phyloP scores from a whole-genome alignment of 202 grass and related monocot species.

The Eragrostis tef region DNA sequence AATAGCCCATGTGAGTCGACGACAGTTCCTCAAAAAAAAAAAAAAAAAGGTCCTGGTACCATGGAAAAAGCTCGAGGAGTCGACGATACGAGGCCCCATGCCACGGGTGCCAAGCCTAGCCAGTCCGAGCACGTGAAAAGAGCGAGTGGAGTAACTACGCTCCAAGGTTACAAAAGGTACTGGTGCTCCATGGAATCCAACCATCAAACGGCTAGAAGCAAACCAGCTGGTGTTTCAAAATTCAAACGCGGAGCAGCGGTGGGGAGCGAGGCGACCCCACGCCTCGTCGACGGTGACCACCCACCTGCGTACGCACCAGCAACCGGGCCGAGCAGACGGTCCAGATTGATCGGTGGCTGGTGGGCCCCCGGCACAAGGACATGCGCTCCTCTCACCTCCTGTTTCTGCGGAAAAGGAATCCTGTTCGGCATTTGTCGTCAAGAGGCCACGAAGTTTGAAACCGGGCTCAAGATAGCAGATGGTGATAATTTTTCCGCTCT shows the following conservation, averaged over 20 bases:
- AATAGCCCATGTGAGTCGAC: too few species aligned
- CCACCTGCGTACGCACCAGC: neutral
- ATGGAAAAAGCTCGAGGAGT: too few species aligned
- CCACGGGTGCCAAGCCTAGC: neutral
- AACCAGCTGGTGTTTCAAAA: slow-evolving; percentile 15
- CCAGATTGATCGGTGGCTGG: neutral
- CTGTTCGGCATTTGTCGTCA: neutral
- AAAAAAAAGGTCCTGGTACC: too few species aligned
- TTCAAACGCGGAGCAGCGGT: slow-evolving; percentile 34
- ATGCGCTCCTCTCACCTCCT: neutral
- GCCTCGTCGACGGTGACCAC: neutral
- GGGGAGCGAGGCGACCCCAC: slow-evolving; percentile 9
- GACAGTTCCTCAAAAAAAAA: too few species aligned
- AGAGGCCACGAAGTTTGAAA: too few species aligned
- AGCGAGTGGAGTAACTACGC: neutral
- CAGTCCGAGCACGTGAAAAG: neutral
- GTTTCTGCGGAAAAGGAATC: neutral
- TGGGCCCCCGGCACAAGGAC: neutral
- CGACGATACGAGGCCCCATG: too few species aligned
- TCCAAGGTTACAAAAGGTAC: neutral
- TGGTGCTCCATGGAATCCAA: too few species aligned
- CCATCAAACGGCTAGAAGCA: slow-evolving; percentile 44
- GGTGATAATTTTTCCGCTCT: too few species aligned
- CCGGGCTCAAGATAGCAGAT: too few species aligned
- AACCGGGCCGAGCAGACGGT: neutral